phyloP scores from a whole-genome alignment of 78 protist species.

The Polysphondylium violaceum region DNA sequence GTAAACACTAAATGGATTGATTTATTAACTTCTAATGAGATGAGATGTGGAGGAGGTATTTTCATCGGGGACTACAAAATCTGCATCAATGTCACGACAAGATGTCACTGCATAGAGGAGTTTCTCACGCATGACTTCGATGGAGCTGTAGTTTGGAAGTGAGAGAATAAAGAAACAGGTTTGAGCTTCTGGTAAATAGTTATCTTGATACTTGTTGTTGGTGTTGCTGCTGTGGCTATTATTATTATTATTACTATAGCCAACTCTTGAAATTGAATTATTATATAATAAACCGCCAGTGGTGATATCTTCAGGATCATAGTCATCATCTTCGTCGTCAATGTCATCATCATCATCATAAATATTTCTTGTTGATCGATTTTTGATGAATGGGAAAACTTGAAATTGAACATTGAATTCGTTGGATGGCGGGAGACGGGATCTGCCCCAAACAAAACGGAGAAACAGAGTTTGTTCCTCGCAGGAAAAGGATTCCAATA shows the following conservation, averaged over 20 bases:
- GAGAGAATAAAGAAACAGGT: conserved; percentile 92
- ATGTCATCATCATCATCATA: conserved; percentile 51
- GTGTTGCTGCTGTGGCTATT: not conserved
- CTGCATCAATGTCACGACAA: conserved; percentile 90
- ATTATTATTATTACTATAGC: not conserved
- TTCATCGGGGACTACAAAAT: conserved; percentile 50
- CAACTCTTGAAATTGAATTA: too few species aligned
- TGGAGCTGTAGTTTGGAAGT: conserved; percentile 86
- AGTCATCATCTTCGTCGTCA: not conserved
- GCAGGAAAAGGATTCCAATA: conserved; percentile 66
- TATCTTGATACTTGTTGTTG: conserved; percentile 47
- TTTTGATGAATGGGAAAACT: conserved; percentile 40
- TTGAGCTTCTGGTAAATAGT: conserved; percentile 85
- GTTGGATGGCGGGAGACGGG: conserved; percentile 79
- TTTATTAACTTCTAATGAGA: too few species aligned
- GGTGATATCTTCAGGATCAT: too few species aligned
- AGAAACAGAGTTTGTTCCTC: conserved; percentile 81
- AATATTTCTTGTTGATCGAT: conserved; percentile 21
- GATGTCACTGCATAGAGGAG: conserved; percentile 88
- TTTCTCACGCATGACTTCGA: conserved; percentile 72
- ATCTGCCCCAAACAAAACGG: conserved; percentile 84
- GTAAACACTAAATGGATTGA: too few species aligned
- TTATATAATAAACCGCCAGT: too few species aligned
- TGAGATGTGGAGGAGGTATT: not conserved
- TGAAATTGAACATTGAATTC: conserved; percentile 66